Conservation (phyloP, 352 stramenopile genomes). For the Globisporangium barbulae region DNA sequence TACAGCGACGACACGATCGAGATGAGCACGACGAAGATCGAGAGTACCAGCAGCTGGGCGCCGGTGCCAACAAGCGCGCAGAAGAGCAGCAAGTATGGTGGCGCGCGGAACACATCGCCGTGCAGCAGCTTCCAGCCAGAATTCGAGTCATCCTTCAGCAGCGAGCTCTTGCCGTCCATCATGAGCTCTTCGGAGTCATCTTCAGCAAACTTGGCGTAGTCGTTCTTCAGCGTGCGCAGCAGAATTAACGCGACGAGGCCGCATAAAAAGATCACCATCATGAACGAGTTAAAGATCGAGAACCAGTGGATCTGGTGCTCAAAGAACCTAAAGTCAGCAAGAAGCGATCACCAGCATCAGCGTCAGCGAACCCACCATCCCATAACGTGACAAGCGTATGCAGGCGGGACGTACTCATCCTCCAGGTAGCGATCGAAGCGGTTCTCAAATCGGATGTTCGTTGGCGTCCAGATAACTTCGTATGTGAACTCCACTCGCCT, state of each 20-base stretch:
- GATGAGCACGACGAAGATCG: constrained; percentile 94
- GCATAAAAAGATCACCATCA: constrained; percentile 97
- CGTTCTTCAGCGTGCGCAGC: constrained; percentile 91
- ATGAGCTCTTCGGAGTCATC: constrained; percentile 86
- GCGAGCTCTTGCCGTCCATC: constrained; percentile 75
- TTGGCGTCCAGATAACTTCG: constrained; percentile 91
- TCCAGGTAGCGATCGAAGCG: constrained; percentile 98
- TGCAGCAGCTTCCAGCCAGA: constrained; percentile 97
- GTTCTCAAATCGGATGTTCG: constrained; percentile 91
- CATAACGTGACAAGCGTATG: not conserved
- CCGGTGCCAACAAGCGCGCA: constrained; percentile 95
- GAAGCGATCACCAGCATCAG: not conserved
- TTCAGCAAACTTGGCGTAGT: constrained; percentile 91
- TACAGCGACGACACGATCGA: constrained; percentile 95
- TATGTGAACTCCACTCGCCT: constrained; percentile 93
- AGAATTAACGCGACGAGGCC: constrained; percentile 94
- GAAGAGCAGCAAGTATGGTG: constrained; percentile 92
- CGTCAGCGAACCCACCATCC: not conserved
- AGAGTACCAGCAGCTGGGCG: constrained; percentile 94
- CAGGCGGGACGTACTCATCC: constrained; percentile 71
- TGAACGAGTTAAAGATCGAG: constrained; percentile 97
- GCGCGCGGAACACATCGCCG: constrained; percentile 93
- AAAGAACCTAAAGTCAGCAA: constrained; percentile 87
- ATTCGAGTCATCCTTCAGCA: constrained; percentile 81
- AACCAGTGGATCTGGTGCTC: constrained; percentile 99